Evolutionary conservation across 2,329 filamentous ascomycete genomes (phyloP).

Genomic region (Curvularia spicifera): DNA sequence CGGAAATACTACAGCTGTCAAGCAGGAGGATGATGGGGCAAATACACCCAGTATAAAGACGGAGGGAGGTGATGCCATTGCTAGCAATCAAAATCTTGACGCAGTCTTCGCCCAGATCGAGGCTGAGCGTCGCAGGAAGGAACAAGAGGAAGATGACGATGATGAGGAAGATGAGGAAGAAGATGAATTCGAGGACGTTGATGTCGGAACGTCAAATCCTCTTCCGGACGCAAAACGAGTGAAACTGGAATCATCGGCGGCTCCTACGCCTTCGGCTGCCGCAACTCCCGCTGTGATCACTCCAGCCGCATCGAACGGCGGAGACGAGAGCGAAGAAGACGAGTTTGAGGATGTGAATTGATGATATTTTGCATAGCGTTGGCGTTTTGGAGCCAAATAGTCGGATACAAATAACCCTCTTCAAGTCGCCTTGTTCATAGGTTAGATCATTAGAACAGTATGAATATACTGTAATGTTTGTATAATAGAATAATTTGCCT

Average conservation of each 20-base stretch:
- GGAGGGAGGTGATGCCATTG: conserved; percentile 58
- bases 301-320: conserved; percentile 52
- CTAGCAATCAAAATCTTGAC: conserved; percentile 64
- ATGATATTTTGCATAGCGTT: conserved; percentile 30
- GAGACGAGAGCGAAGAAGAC: conserved; percentile 56
- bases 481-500: too few relatives aligned
- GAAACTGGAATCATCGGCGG: conserved; percentile 61
- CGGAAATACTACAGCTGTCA: conserved; percentile 48
- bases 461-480: too few relatives aligned
- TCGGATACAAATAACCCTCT: too few relatives aligned
- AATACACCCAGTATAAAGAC: conserved; percentile 47
- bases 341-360: conserved; percentile 55
- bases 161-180: conserved; percentile 23
- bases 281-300: conserved; percentile 46
- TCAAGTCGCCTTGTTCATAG: too few relatives aligned
- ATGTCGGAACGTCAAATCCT: conserved; percentile 38
- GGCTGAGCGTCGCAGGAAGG: conserved; percentile 60
- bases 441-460: too few relatives aligned
- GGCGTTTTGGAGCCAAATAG: conserved; percentile 14
- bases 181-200: conserved; percentile 41
- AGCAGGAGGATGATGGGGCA: conserved; percentile 49
- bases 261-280: conserved; percentile 40
- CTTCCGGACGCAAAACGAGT: conserved; percentile 63
- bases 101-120: conserved; percentile 72
- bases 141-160: conserved; percentile 52